Evolutionary conservation across 2,329 filamentous ascomycete genomes (phyloP), one percentile per base, ranked within the genome.

Genomic region (Sporothrix mexicana): DNA sequence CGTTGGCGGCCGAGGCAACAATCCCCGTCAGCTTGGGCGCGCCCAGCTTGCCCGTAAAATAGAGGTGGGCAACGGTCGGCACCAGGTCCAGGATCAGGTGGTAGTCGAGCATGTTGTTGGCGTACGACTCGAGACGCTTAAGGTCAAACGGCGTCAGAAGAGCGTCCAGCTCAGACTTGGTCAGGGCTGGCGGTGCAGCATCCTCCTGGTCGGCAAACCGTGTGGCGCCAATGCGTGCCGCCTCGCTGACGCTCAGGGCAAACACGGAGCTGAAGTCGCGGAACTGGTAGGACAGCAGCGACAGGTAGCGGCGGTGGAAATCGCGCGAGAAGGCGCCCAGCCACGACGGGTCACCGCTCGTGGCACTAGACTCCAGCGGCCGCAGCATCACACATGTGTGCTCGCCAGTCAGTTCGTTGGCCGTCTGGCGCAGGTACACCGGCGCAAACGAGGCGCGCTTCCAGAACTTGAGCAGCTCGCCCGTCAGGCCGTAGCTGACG

Each of bases 331-430:
- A 99, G 2, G 94, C 94, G 17, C 93, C 93, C 0, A 98, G 90
- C 96, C 96, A 98, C 78, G 88, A 90, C 72, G 85, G 85, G 77
- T 97, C 94, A 57, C 90, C 90, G 71, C 85, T 86, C 70, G 82
- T 85, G 73, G 89, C 86, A 36, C 61, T 25, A 45, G 13, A 55
- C 25, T 51, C 71, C 7, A 99, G 86, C 1, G 94, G 92, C 73
- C 94, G 90, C 67, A 99, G 87, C 97, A 99, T 99, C 41, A 99
- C 95, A 80, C 94, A 98, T 0, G 96, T 97, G 80, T 99, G 96
- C 82, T 99, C 96, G 72, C 96, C 96, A 0, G 97, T 99, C 62
- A 99, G 86, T 73, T 98, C 96, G 80, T 98, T 99, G 69, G 96
- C 87, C 2, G 97, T 99, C 84, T 99, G 96, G 47, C 96, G 78